These are phyloP conservation scores for Sphaerostilbella broomeana DNA, from an alignment of 2,329 filamentous ascomycete species.

Conservation along the genomic window DNA sequence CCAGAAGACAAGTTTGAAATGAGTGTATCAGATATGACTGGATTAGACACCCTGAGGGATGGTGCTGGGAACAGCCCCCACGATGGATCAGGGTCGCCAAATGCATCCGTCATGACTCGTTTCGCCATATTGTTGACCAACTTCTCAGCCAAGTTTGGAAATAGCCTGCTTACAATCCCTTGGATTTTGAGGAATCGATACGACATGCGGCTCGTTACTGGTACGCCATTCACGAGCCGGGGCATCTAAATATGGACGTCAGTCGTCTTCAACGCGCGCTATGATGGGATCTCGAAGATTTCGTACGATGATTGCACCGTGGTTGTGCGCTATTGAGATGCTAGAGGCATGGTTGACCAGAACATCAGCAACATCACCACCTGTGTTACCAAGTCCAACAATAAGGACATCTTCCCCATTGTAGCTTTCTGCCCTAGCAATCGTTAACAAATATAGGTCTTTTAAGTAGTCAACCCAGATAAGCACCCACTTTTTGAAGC, in stretches of 20 bases:
- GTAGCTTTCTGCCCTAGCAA: slow-evolving; percentile 18
- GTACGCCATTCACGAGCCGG: slow-evolving; percentile 25
- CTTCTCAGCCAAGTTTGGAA: slow-evolving; percentile 14
- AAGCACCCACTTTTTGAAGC: slow-evolving; percentile 16
- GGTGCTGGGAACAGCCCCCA: slow-evolving; percentile 24
- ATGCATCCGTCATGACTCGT: slow-evolving; percentile 16
- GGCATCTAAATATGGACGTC: slow-evolving; percentile 19
- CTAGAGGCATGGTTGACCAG: slow-evolving; percentile 24
- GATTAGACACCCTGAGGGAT: slow-evolving; percentile 21
- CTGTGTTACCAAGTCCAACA: slow-evolving; percentile 38
- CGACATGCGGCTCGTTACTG: slow-evolving; percentile 27
- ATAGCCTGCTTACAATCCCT: slow-evolving; percentile 22
- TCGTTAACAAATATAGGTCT: not conserved
- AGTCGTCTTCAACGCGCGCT: not conserved
- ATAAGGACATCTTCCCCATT: slow-evolving; percentile 34
- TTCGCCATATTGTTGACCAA: slow-evolving; percentile 16
- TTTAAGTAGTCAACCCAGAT: no score
- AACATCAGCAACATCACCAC: slow-evolving; percentile 24
- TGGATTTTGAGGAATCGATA: slow-evolving; percentile 26
- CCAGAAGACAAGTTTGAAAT: slow-evolving; percentile 31
- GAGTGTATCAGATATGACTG: slow-evolving; percentile 24
- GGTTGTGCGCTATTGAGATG: slow-evolving; percentile 21
- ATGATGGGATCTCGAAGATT: not conserved
- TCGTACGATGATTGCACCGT: slow-evolving; percentile 18
- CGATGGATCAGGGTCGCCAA: slow-evolving; percentile 17